phyloP scores from a whole-genome alignment of 2,329 filamentous ascomycete species.

The Aureobasidium sp. region DNA sequence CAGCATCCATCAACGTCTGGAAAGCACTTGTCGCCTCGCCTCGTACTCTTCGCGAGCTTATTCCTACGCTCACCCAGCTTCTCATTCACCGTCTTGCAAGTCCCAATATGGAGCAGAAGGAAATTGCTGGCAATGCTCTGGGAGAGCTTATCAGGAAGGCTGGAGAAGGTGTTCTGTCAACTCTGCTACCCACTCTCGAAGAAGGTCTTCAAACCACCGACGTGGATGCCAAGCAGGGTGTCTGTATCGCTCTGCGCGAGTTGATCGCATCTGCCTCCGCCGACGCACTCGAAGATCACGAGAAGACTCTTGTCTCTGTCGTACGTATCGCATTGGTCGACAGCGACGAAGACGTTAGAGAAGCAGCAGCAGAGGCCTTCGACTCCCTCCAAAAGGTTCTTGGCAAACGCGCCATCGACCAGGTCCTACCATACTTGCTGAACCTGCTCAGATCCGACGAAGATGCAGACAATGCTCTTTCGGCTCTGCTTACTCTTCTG shows the following conservation, averaged over 20 bases:
- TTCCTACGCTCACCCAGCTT: conserved; percentile 88
- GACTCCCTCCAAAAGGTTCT: conserved; percentile 89
- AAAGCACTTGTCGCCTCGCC: conserved; percentile 92
- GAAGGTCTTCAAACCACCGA: conserved; percentile 84
- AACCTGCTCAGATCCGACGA: conserved; percentile 79
- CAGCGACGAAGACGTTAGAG: conserved; percentile 79
- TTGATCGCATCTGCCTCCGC: conserved; percentile 82
- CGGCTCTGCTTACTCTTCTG: conserved; percentile 85
- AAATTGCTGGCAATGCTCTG: conserved; percentile 94
- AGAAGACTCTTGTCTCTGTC: conserved; percentile 90
- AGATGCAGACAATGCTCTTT: conserved; percentile 84
- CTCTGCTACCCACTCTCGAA: conserved; percentile 81
- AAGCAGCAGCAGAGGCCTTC: conserved; percentile 94
- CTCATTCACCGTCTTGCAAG: conserved; percentile 91
- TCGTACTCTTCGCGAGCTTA: conserved; percentile 86
- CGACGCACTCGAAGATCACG: conserved; percentile 86
- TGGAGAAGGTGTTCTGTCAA: conserved; percentile 85
- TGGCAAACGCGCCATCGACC: conserved; percentile 89
- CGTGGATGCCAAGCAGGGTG: conserved; percentile 90
- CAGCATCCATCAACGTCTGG: conserved; percentile 88
- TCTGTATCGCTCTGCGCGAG: conserved; percentile 91
- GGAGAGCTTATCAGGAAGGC: conserved; percentile 96
- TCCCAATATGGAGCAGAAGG: conserved; percentile 96
- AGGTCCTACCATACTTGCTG: conserved; percentile 87
- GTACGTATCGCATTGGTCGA: conserved; percentile 90